Percentiles rank a stretch among this genome's conserved stretches.
These are phyloP conservation scores for Amniculicola lignicola DNA, from an alignment of 495 filamentous ascomycete species.

Conservation along the genomic window DNA sequence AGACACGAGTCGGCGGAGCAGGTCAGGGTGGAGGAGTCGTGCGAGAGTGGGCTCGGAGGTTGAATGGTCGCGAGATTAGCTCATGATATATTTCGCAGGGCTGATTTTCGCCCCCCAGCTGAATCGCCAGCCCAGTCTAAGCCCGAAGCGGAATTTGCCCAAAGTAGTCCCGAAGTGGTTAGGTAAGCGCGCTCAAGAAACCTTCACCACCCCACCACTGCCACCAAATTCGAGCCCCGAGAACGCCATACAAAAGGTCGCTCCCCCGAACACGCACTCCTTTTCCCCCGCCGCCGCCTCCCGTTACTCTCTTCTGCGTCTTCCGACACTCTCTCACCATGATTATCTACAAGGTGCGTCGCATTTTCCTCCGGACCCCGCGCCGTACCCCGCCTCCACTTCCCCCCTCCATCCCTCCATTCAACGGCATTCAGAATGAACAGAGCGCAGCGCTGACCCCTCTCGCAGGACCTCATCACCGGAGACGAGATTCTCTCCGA, in stretches of 20 bases:
- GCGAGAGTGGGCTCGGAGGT: slow-evolving; percentile 24
- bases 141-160: no score
- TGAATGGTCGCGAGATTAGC: background rate
- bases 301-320: background rate
- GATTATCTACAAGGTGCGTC: slow-evolving; percentile 83
- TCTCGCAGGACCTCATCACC: slow-evolving; percentile 73
- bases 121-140: no score
- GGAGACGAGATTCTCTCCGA: slow-evolving; percentile 96
- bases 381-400: background rate
- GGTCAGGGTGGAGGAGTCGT: background rate
- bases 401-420: background rate
- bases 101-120: no score
- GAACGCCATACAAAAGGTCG: no score
- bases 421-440: background rate
- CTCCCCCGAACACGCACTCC: no score
- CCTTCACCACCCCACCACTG: no score
- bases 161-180: no score
- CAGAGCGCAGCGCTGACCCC: slow-evolving; percentile 1
- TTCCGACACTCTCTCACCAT: slow-evolving; percentile 51
- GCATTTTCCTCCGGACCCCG: background rate
- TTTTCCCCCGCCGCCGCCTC: no score
- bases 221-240: no score
- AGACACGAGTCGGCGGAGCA: slow-evolving; percentile 24
- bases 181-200: no score
- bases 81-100: no score